These are phyloP conservation scores for Mortierella sp. DNA, from an alignment of 371 early-diverging fungal genomes.

Conservation along the genomic window DNA sequence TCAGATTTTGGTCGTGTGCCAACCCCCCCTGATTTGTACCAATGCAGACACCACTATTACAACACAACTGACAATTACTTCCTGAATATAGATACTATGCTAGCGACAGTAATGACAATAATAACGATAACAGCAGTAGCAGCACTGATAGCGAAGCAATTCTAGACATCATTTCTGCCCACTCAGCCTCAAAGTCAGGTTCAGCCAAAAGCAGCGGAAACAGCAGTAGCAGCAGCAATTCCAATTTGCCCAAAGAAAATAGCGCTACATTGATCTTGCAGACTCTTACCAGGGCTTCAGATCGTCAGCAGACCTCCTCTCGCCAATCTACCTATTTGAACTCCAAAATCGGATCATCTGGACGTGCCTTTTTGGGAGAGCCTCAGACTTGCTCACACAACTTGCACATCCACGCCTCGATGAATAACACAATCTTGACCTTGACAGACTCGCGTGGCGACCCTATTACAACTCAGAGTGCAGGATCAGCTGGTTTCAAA, in stretches of 20 bases:
- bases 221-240: conserved; percentile 2
- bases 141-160: conserved; percentile 26
- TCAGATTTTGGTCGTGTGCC: not conserved
- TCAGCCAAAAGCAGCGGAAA: conserved; percentile 7
- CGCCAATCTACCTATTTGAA: conserved; percentile 20
- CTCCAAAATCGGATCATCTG: conserved; percentile 4
- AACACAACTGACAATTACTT: not conserved
- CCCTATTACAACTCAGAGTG: conserved; percentile 79
- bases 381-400: conserved; percentile 56
- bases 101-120: conserved; percentile 9
- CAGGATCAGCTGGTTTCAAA: conserved; percentile 89
- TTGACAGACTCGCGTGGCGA: conserved; percentile 81
- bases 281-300: conserved; percentile 35
- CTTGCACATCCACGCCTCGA: conserved; percentile 83
- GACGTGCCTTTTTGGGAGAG: conserved; percentile 32
- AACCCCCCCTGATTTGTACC: not conserved
- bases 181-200: conserved; percentile 7
- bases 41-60: too few species aligned
- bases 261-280: conserved; percentile 39
- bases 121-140: conserved; percentile 10
- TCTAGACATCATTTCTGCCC: conserved; percentile 33
- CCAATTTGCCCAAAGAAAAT: conserved; percentile 9
- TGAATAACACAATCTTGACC: conserved; percentile 94
- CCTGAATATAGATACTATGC: conserved; percentile 17
- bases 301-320: conserved; percentile 27